Evolutionary conservation across 306 rosid genomes (phyloP).

Genomic region (Cyamopsis tetragonoloba): DNA sequence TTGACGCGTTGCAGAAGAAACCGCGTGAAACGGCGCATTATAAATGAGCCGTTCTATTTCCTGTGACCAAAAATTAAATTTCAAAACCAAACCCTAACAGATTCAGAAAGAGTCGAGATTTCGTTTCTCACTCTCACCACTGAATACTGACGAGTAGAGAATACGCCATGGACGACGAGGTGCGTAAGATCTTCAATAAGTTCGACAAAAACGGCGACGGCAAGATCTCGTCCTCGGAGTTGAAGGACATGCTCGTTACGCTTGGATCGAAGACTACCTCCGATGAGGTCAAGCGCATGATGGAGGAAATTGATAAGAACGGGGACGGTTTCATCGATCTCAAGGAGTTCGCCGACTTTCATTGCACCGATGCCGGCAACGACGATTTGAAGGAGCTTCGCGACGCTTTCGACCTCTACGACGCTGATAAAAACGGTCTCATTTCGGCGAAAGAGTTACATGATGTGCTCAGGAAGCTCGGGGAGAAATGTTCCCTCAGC

Average conservation of each 20-base stretch:
- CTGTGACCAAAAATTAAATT: neutral
- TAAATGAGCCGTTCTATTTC: neutral
- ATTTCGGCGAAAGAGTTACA: conserved; percentile 76
- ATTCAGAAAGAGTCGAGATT: neutral
- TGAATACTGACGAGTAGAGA: neutral
- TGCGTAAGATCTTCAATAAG: conserved; percentile 62
- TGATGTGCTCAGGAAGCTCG: conserved; percentile 57
- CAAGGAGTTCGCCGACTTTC: conserved; percentile 68
- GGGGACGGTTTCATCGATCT: conserved; percentile 83
- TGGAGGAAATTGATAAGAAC: conserved; percentile 73
- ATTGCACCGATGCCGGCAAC: conserved; percentile 11
- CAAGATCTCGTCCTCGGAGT: conserved; percentile 63
- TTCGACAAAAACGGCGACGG: conserved; percentile 95
- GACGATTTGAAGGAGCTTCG: conserved; percentile 54
- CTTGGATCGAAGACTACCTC: conserved; percentile 56
- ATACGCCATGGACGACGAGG: conserved; percentile 62
- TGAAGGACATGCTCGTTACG: conserved; percentile 47
- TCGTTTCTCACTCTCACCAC: neutral
- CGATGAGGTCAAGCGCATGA: conserved; percentile 64
- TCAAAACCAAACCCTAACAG: neutral
- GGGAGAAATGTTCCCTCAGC: conserved; percentile 68
- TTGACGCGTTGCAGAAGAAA: conserved; percentile 18
- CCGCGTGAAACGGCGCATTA: conserved; percentile 42
- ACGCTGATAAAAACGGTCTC: conserved; percentile 81
- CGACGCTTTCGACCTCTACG: conserved; percentile 85